Evolutionary conservation across 495 filamentous ascomycete species (phyloP), one percentile per base, ranked within the genome.

Genomic region (Aspergillus haitiensis): DNA sequence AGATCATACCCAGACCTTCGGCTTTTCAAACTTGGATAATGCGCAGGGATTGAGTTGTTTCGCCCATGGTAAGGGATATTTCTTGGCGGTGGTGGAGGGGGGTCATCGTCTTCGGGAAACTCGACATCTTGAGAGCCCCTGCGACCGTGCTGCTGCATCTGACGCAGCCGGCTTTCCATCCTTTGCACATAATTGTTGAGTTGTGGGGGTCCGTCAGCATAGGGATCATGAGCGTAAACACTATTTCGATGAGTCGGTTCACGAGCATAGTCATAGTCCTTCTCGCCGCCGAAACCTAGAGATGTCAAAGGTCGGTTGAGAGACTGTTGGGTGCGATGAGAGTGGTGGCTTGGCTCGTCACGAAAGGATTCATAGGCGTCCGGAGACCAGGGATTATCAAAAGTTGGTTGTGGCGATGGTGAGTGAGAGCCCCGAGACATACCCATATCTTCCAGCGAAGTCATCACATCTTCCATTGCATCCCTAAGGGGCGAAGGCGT

Each of bases 401-500:
- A 81, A 33, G 71, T 70, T 59, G 86, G 82, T 13, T 84, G 65
- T n/a, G 68, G 78, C 45, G 75, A 75, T n/a, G 75, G 71, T 9
- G 77, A 77, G 44, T 77, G 73, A 27, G 71, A 72, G 40, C 81
- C 77, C 61, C 78, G 76, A 33, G 83, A 76, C 63, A 88, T 79
- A 15, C 86, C 88, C 86, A 99, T 91, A 62, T 91, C 91, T 69
- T 98, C 84, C 52, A 99, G 75, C 35, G 94, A 96, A 59, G 92
- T 92, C 86, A 98, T 98, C 11, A 99, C 92, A 76, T 95, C 94
- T 67, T 97, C 93, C 93, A 98, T 98, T 0, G 94, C 94, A 70
- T 92, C 89, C 50, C 93, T 79, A 2, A 99, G 72, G 0, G 94
- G 95, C 10, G 94, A 97, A 5, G 94, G 94, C 0, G 94, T 98